Conservation (phyloP, 2,329 filamentous ascomycete species). For the Calonectria hongkongensis region DNA sequence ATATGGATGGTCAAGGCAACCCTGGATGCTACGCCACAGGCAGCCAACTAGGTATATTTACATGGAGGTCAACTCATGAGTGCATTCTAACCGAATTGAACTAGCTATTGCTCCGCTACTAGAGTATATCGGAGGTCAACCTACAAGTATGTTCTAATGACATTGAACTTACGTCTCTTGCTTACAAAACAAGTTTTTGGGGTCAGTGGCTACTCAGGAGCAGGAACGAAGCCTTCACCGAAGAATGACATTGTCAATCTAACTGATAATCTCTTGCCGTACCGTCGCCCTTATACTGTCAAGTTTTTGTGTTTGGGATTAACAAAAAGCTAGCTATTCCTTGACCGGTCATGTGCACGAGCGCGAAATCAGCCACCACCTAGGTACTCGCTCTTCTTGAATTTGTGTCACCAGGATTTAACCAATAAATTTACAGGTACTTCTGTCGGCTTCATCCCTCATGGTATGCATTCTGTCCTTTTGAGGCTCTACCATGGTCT, state of each 20-base stretch:
- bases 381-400: conserved; percentile 64
- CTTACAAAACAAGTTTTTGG: conserved; percentile 77
- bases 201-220: conserved; percentile 94
- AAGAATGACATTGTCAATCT: conserved; percentile 84
- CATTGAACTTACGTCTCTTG: too few species aligned
- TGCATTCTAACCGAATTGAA: too few species aligned
- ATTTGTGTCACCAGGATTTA: too few species aligned
- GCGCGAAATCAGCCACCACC: conserved; percentile 87
- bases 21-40: conserved; percentile 97
- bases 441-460: conserved; percentile 89
- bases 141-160: too few species aligned
- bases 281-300: not conserved
- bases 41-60: conserved; percentile 77
- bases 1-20: conserved; percentile 32
- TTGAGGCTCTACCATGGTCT: too few species aligned
- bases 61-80: too few species aligned
- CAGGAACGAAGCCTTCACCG: conserved; percentile 88
- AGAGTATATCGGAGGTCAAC: conserved; percentile 81
- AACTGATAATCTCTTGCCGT: not conserved
- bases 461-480: conserved; percentile 78
- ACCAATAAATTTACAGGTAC: conserved; percentile 59
- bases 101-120: conserved; percentile 86
- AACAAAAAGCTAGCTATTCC: not conserved
- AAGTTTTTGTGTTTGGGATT: not conserved
- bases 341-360: conserved; percentile 94